phyloP scores from a whole-genome alignment of 257 asterid genomes.

The Ilex aquifolium region DNA sequence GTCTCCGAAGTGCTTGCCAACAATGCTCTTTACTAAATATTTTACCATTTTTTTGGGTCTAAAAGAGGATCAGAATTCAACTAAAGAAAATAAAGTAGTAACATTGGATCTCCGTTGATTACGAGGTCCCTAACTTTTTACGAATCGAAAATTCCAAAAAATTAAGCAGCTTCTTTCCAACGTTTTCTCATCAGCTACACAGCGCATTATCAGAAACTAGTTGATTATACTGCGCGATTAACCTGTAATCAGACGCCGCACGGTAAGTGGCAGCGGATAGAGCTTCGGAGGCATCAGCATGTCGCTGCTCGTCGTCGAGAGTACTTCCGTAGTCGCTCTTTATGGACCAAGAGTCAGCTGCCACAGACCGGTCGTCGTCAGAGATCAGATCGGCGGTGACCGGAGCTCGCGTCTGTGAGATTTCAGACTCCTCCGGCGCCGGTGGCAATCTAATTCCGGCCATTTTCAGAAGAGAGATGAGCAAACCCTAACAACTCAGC shows the following conservation, averaged over 20 bases:
- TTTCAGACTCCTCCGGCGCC: slow-evolving; percentile 80
- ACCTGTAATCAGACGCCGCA: slow-evolving; percentile 93
- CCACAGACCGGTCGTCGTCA: slow-evolving; percentile 92
- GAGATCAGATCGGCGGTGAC: slow-evolving; percentile 79
- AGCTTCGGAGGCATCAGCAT: slow-evolving; percentile 95
- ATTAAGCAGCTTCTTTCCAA: background rate
- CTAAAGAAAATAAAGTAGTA: too few species aligned
- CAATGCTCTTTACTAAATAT: too few species aligned
- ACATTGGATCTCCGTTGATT: too few species aligned
- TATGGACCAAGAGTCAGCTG: slow-evolving; percentile 98
- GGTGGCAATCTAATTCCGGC: slow-evolving; percentile 83
- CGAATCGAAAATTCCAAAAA: slow-evolving; percentile 4
- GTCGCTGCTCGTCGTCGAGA: slow-evolving; percentile 98
- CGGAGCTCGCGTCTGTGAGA: slow-evolving; percentile 57
- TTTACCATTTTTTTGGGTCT: too few species aligned
- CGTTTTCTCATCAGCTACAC: too few species aligned
- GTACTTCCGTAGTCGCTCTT: slow-evolving; percentile 99
- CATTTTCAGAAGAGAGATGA: slow-evolving; percentile 27
- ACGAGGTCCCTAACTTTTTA: background rate
- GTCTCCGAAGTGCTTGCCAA: too few species aligned
- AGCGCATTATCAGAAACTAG: too few species aligned
- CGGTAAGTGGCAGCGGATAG: slow-evolving; percentile 64
- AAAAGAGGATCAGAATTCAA: too few species aligned
- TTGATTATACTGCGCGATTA: background rate
- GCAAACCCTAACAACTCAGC: slow-evolving; percentile 29